A percentile compares a stretch with the other conserved stretches of the same genome.
These are phyloP conservation scores for Alternaria viburni DNA, from an alignment of 2,329 filamentous ascomycete genomes.

Conservation along the genomic window DNA sequence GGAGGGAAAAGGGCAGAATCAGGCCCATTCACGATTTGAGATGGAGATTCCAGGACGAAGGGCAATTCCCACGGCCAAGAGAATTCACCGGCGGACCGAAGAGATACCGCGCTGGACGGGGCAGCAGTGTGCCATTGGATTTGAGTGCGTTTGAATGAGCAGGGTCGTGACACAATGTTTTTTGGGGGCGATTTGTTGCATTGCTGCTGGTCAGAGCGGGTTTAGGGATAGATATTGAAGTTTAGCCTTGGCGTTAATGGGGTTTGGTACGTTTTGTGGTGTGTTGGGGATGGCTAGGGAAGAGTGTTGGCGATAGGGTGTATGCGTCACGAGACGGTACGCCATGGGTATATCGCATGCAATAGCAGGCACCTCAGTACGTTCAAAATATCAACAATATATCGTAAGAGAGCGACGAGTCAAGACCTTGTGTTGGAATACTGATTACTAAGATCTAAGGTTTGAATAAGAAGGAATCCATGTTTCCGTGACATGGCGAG, in stretches of 20 bases:
- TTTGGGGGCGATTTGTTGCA: conserved; percentile 9
- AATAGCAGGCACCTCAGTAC: not conserved
- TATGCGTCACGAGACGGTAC: not conserved
- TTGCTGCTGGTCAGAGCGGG: conserved; percentile 8
- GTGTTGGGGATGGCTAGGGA: not conserved
- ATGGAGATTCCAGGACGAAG: conserved; percentile 88
- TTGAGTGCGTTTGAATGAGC: conserved; percentile 64
- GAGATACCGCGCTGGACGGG: conserved; percentile 86
- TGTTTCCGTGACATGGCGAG: not conserved
- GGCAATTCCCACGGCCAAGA: conserved; percentile 81
- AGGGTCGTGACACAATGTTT: not conserved
- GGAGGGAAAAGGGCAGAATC: conserved; percentile 36
- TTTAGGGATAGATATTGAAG: conserved; percentile 13
- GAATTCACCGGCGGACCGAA: conserved; percentile 77
- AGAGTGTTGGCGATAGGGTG: not conserved
- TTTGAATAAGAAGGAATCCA: not conserved
- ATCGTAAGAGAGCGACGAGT: not conserved
- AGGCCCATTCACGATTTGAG: conserved; percentile 75
- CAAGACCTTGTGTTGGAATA: not conserved
- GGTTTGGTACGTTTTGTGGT: not conserved
- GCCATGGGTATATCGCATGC: not conserved
- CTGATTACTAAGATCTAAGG: not conserved
- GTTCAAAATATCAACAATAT: not conserved
- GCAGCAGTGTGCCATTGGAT: conserved; percentile 92
- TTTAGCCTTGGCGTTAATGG: conserved; percentile 30